Conservation (phyloP, 2,329 filamentous ascomycete genomes). For the Zasmidium angulare region DNA sequence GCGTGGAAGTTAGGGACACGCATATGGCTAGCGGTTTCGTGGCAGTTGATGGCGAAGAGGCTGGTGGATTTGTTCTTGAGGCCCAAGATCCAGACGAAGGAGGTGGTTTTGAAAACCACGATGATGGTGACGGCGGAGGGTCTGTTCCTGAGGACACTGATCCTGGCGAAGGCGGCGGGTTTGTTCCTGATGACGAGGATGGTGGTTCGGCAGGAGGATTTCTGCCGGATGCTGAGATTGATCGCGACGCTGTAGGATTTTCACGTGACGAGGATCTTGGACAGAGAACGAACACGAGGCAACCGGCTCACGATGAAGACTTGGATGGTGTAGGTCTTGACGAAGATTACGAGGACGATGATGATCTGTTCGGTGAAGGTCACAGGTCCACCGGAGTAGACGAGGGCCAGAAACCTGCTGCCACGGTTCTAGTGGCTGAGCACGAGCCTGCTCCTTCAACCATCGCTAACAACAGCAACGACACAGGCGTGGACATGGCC, state of each 20-base stretch:
- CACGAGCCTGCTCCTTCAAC: too few relatives aligned
- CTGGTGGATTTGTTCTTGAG: constrained; percentile 21
- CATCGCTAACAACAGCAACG: too few relatives aligned
- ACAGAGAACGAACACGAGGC: neutral
- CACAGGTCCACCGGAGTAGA: too few relatives aligned
- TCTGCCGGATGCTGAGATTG: constrained; percentile 26
- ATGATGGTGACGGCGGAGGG: constrained; percentile 10
- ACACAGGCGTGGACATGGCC: too few relatives aligned
- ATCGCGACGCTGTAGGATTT: neutral
- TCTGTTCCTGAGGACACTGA: constrained; percentile 21
- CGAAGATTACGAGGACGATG: too few relatives aligned
- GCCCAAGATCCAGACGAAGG: neutral
- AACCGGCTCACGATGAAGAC: neutral
- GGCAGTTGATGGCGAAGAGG: neutral
- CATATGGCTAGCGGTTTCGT: constrained; percentile 16
- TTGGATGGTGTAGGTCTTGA: too few relatives aligned
- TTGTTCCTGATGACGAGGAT: constrained; percentile 19
- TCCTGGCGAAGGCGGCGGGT: constrained; percentile 1
- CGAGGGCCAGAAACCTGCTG: too few relatives aligned
- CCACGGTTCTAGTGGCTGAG: too few relatives aligned
- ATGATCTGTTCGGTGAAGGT: too few relatives aligned
- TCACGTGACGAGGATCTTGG: neutral
- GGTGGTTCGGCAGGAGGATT: constrained; percentile 26
- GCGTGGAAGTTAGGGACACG: constrained; percentile 37
- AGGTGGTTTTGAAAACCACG: neutral